Conservation (phyloP, 2,329 filamentous ascomycete species). For the Ploettnerulaceae sp. region DNA sequence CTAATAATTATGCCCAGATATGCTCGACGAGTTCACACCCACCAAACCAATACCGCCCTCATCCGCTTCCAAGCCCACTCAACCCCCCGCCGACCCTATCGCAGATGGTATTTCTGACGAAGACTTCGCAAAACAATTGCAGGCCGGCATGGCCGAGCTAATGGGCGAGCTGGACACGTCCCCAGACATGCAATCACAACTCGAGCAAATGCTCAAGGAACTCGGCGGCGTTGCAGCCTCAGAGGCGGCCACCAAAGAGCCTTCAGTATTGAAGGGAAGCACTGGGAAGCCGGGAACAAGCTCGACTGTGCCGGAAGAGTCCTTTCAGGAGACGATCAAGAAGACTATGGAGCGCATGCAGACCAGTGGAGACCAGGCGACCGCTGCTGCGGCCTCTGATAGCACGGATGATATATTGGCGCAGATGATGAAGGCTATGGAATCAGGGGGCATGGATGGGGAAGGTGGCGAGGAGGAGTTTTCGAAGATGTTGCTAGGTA, state of each 20-base stretch:
- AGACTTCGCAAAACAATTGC: constrained; percentile 80
- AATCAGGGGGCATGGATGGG: constrained; percentile 55
- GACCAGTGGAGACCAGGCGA: constrained; percentile 77
- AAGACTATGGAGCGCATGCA: constrained; percentile 97
- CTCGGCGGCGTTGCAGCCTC: constrained; percentile 51
- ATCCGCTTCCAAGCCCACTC: constrained; percentile 11
- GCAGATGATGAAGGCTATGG: constrained; percentile 89
- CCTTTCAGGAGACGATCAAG: constrained; percentile 88
- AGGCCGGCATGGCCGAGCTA: constrained; percentile 82
- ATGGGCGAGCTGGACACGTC: constrained; percentile 65
- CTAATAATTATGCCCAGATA: constrained; percentile 50
- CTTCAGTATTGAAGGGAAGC: constrained; percentile 11
- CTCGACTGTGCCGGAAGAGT: constrained; percentile 46
- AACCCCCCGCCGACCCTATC: constrained; percentile 22
- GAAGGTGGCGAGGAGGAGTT: constrained; percentile 73
- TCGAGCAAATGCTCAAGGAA: constrained; percentile 73
- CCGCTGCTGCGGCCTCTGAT: constrained; percentile 66
- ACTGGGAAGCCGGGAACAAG: constrained; percentile 8
- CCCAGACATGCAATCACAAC: constrained; percentile 71
- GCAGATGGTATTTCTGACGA: constrained; percentile 56
- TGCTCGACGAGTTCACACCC: constrained; percentile 85
- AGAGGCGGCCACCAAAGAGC: constrained; percentile 25
- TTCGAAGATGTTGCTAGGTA: constrained; percentile 89
- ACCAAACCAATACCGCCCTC: constrained; percentile 47
- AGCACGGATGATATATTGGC: constrained; percentile 75